Evolutionary conservation across 805 yeast species (phyloP), one percentile per base, ranked within the genome.

Genomic region (Hyphopichia homilentoma): DNA sequence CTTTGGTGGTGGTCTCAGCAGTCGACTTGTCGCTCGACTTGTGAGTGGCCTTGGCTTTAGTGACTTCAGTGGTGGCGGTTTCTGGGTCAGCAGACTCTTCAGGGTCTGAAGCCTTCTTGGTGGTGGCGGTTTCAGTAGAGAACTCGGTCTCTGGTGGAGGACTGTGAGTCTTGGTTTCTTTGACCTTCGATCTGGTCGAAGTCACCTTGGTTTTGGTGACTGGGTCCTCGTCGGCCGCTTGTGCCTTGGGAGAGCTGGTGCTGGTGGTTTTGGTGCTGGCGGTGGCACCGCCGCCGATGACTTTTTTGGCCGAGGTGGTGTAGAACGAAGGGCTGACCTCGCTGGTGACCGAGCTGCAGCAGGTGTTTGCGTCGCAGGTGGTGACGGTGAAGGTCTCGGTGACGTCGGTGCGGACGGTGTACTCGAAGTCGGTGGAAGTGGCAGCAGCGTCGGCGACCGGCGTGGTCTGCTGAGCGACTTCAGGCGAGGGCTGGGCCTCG

Each of bases 371-470:
- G 28, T 34, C 23, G 32, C 54, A 48, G 5, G 27, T 20, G 9
- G 53, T 48, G 13, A 40, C 28, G 9, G 50, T 46, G 6, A 32
- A 26, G 18, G 35, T 32, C 20, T 37, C 27, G 7, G 52, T 41
- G 12, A 45, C 25, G 16, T 36, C 27, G 4, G 54, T 36, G 23
- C 45, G 44, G 15, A 52, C 53, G 4, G 54, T 41, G 34, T 45
- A 52, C 11, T 38, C 35, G 9, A 50, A 12, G 14, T 32, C 37
- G 5, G 56, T 44, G 16, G 57, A 40, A 14, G 50, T 38, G 11
- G 44, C 39, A 11, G 27, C 25, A 7, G 51, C 39, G 6, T 25
- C 11, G 14, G 29, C 20, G 23, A 28, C 31, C 12, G 33, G 35
- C 14, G 16, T 17, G 27, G 27, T 18, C 20, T 19, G 32, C 16